Conservation (phyloP, 2,329 filamentous ascomycete species). For the Colletotrichum sp. region DNA sequence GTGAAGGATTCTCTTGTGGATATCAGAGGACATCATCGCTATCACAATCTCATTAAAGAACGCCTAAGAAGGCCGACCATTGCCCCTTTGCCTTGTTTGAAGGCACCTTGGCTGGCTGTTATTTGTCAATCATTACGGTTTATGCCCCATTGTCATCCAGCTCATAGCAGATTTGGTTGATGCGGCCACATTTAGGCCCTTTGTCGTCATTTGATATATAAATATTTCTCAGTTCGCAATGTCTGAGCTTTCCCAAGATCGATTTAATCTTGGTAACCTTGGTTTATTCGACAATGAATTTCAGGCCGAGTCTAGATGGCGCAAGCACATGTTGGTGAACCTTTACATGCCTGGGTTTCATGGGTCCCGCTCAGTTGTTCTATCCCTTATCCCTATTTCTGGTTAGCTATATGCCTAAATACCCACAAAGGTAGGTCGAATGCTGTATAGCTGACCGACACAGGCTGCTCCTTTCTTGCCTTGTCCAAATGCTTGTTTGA, state of each 20-base stretch:
- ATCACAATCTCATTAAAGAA: neutral
- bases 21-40: neutral
- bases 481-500: neutral
- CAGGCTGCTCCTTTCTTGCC: neutral
- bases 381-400: neutral
- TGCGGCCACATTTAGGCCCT: fast-evolving
- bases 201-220: neutral
- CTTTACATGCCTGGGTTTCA: neutral
- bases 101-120: neutral
- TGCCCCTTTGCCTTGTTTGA: neutral
- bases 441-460: neutral
- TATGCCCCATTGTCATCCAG: neutral
- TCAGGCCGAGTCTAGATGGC: neutral
- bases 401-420: neutral
- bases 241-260: neutral
- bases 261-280: too few relatives aligned
- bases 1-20: neutral
- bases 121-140: neutral
- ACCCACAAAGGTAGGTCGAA: neutral
- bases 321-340: neutral
- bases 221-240: fast-evolving
- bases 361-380: neutral
- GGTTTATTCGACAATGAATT: neutral
- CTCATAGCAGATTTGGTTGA: neutral
- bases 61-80: fast-evolving